Base-by-base conservation (phyloP, 306 rosid species). In the apple (Malus domestica) region DNA sequence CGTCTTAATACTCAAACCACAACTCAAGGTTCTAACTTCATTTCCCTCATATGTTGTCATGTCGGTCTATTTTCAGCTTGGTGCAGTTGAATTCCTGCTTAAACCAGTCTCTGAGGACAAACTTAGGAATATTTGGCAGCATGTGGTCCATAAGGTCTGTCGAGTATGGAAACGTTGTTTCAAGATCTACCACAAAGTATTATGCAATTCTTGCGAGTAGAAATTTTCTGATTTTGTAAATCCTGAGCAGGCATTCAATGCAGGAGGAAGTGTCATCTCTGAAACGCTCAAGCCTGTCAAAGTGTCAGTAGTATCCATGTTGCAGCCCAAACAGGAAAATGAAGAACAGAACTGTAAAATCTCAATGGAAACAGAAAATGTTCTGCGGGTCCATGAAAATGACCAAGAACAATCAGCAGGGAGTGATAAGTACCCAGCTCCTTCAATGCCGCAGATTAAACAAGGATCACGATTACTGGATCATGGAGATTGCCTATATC, bases 71-170 rank as follows among this genome's bases (percentile, higher is more conserved):
- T 83, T 83, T 78, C 87, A 96, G 99, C 97, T 85, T 78, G 99
- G 99, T 15, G 99, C 96, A 51, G 97, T 92, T 65, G 99, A 93
- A 84, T 93, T 92, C 85, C 86, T 96, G 64, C 82, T 29, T 45
- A 96, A 96, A 86, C 99, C 99, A 12, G 90, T 96, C 55, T 93
- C 94, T 0, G 98, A 92, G 71, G 99, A 93, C 62, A 96, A 93
- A 83, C 91, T 96, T 42, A 87, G 85, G 90, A 90, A 96, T 76
- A 88, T 96, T 74, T 96, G 99, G 99, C 99, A 96, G 91, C 99
- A 96, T 85, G 99, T 93, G 58, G 96, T 93, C 87, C 99, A 93
- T 81, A 96, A 93, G 99, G 99, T 96, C 58, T 54, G 93, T 81
- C 18, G 70, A 76, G 68, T 64, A 65, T 76, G 60, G 52, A 32